Conservation (phyloP, 2,329 filamentous ascomycete species). For the Colletotrichum tabaci region DNA sequence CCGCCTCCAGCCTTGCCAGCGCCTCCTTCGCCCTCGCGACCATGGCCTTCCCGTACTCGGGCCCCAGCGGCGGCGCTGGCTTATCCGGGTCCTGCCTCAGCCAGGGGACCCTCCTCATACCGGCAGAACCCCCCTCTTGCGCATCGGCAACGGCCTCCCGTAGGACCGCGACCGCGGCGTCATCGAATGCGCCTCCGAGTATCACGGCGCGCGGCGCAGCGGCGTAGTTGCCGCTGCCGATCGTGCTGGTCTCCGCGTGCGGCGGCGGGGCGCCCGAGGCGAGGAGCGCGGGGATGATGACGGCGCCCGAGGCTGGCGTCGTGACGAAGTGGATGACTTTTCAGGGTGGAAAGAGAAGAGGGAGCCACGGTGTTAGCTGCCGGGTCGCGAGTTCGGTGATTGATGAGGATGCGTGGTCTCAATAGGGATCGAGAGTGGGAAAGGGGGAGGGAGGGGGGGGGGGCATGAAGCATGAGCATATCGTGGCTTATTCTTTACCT, state of each 20-base stretch:
- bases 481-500: constrained; percentile 34
- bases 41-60: constrained; percentile 48
- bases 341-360: too few relatives aligned
- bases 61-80: constrained; percentile 45
- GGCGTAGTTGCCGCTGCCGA: constrained; percentile 41
- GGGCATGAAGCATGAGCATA: neutral
- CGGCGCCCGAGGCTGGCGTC: constrained; percentile 29
- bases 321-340: constrained; percentile 42
- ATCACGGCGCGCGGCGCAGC: constrained; percentile 32
- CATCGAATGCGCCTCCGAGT: constrained; percentile 40
- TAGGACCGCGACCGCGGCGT: constrained; percentile 17
- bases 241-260: constrained; percentile 41
- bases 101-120: constrained; percentile 44
- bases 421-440: neutral
- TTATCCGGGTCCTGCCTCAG: constrained; percentile 45
- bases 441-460: neutral
- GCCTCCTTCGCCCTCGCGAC: constrained; percentile 46
- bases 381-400: neutral
- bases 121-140: neutral
- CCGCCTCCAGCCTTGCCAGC: constrained; percentile 42
- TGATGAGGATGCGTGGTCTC: neutral
- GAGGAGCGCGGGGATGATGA: constrained; percentile 42
- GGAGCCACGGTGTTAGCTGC: neutral
- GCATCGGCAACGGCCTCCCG: constrained; percentile 18
- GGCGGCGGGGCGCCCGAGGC: constrained; percentile 18